Base-by-base conservation (phyloP, 2,329 filamentous ascomycete genomes). In the Calonectria pseudoreteaudii region DNA sequence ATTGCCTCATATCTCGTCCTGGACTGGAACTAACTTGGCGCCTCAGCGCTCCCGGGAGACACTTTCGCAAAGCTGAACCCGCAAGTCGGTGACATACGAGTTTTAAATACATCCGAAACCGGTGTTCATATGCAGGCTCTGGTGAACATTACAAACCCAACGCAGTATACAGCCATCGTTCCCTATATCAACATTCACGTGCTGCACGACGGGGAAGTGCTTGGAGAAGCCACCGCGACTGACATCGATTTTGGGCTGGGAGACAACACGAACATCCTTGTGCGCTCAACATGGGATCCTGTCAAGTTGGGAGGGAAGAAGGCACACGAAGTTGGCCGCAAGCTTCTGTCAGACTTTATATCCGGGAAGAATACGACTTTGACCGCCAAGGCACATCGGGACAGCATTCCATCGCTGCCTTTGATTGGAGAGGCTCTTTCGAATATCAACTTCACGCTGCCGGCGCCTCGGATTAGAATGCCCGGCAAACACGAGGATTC, bases 141-240 rank as follows among this genome's bases (percentile, higher is more conserved):
- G 49, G 89, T 98, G 80, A 98, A 97, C 81, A 89, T 98, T 74
- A 97, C 94, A 5, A 99, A 99, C 81, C 96, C 96, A 1, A 98
- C 96, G 0, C 90, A 93, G 5, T 98, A 98, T 83, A 93, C 94
- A 6, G 96, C 95, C 5, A 88, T 87, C 2, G 88, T 98, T n/a
- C 96, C 96, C 2, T 96, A 92, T 75, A 85, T 95, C 76, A 95
- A 94, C 81, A 89, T 98, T 53, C 91, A 95, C 75, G 86, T 98
- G 52, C 83, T 94, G 36, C 92, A 91, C 79, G 96, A 97, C 79
- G 91, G 89, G 14, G 93, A 93, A 0, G 83, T 94, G 10, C 87
- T 99, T 41, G 97, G 94, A 38, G 93, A 96, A 82, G 93, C 94
- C 16, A 93, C 90, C 0, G 91, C 92, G 3, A 87, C 88, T 70